A percentile compares a stretch with the other conserved stretches of the same genome.
Conservation (phyloP, 2,329 filamentous ascomycete species). For the Tolypocladium ovalisporum region DNA sequence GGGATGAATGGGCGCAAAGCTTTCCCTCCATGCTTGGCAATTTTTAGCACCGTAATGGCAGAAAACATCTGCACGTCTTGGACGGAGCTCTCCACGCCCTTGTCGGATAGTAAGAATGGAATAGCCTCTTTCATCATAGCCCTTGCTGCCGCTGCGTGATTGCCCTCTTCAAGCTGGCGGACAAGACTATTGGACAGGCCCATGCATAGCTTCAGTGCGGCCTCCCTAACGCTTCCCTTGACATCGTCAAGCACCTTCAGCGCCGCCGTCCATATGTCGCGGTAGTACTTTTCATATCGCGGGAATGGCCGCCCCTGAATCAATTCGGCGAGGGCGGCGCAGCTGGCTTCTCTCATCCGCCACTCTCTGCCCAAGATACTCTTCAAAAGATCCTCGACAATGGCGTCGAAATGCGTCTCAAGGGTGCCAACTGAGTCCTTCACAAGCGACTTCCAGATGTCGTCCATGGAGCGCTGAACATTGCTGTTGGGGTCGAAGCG, state of each 20-base stretch:
- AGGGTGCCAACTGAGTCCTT: slow-evolving; percentile 73
- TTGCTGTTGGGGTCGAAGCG: slow-evolving; percentile 91
- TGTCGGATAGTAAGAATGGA: slow-evolving; percentile 81
- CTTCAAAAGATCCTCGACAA: slow-evolving; percentile 76
- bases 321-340: slow-evolving; percentile 78
- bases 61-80: slow-evolving; percentile 81
- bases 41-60: slow-evolving; percentile 71
- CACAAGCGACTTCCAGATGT: slow-evolving; percentile 94
- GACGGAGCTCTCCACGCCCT: slow-evolving; percentile 79
- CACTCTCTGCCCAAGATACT: slow-evolving; percentile 87
- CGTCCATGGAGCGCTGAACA: slow-evolving; percentile 90
- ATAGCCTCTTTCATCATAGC: slow-evolving; percentile 79
- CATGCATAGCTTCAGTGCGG: slow-evolving; percentile 74
- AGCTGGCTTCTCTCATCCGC: slow-evolving; percentile 86
- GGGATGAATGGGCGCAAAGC: slow-evolving; percentile 72
- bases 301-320: slow-evolving; percentile 67
- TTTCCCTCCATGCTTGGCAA: slow-evolving; percentile 81
- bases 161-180: slow-evolving; percentile 71
- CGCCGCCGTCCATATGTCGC: slow-evolving; percentile 73
- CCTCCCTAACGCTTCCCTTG: slow-evolving; percentile 75
- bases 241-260: slow-evolving; percentile 95
- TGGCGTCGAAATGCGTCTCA: slow-evolving; percentile 73
- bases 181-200: slow-evolving; percentile 77
- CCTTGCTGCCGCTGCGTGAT: slow-evolving; percentile 56
- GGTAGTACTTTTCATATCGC: slow-evolving; percentile 75